Base-by-base conservation (phyloP, 108 stramenopile species). In the Skeletonema marinoi region DNA sequence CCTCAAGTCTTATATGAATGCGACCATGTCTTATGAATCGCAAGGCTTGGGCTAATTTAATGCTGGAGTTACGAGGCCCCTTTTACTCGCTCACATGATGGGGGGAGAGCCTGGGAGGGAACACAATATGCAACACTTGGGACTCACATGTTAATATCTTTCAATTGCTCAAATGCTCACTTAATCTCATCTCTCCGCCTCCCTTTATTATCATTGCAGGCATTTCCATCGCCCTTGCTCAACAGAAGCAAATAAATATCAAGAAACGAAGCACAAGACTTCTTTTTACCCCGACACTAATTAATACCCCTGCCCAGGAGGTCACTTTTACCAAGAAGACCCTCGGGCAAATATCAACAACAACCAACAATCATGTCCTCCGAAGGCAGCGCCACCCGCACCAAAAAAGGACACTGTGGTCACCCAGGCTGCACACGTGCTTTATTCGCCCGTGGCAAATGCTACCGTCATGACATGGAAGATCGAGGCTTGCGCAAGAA, bases 381-480 rank as follows among this genome's bases (percentile, higher is more conserved):
- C 4, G 8, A 25, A 29, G 54, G 8, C 0, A 56, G 9, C 8
- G 54, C 21, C 54, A 56, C 54, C 6, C 54, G 54, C 8, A 56
- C 54, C 54, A 56, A 56, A 25, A 56, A 56, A n/a, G 54, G 54
- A 56, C 54, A 56, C 54, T 56, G 54, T 6, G 25, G 54, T n/a
- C 54, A 56, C 7, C 54, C 54, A 56, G 54, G 54, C 54, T 56
- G 54, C 7, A 56, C 54, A 25, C 19, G 25, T 25, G 54, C 54
- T 7, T 25, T 56, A 25, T 56, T 56, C 25, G 54, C 54, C 3
- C 54, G 54, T 56, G 54, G 54, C 2, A 25, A 56, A 25, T 56
- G 54, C 54, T 56, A 56, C 54, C 54, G 54, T 56, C 54, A 56
- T 56, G 54, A 56, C 9, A 56, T 56, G 54, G 54, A 56, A 56